Percentiles rank a stretch among this genome's conserved stretches.
Evolutionary conservation across 1,284 basidiomycete genomes (phyloP).

Genomic region (Anthracocystis setariae): DNA sequence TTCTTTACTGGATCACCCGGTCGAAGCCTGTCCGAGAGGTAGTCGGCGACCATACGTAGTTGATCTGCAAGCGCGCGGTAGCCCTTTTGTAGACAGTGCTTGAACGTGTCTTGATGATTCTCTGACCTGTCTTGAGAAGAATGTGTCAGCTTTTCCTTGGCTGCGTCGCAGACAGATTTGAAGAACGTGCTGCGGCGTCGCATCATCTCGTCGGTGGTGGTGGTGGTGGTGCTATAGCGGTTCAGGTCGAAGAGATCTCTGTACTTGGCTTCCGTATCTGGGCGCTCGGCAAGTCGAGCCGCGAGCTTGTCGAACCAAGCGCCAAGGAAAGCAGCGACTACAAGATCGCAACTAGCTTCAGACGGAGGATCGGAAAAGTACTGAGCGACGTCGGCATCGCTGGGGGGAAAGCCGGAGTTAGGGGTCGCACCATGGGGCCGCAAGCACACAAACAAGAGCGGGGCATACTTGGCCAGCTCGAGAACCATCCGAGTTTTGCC

Average conservation of each 20-base stretch:
- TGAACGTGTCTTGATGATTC: too few relatives aligned
- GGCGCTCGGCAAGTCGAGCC: neutral
- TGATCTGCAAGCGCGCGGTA: too few relatives aligned
- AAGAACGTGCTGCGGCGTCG: too few relatives aligned
- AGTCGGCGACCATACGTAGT: too few relatives aligned
- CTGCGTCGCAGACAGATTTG: too few relatives aligned
- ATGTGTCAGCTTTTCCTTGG: too few relatives aligned
- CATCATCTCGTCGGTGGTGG: neutral
- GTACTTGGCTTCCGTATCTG: too few relatives aligned
- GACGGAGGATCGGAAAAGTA: constrained; percentile 3
- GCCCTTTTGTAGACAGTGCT: too few relatives aligned
- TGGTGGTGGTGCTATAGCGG: neutral
- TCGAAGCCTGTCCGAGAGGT: too few relatives aligned
- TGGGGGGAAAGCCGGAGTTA: neutral
- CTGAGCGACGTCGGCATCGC: neutral
- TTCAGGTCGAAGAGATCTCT: constrained; percentile 9
- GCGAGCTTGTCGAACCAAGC: constrained; percentile 8
- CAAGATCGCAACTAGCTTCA: neutral
- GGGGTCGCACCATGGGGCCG: neutral
- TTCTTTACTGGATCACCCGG: too few relatives aligned
- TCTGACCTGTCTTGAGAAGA: too few relatives aligned
- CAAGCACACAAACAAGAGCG: neutral
- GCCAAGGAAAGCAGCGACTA: constrained; percentile 4
- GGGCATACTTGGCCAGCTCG: neutral
- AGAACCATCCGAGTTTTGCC: constrained; percentile 11